A percentile compares a stretch with the other conserved stretches of the same genome.
phyloP scores from a whole-genome alignment of 2,329 filamentous ascomycete species.

The Cryoendolithus antarcticus region DNA sequence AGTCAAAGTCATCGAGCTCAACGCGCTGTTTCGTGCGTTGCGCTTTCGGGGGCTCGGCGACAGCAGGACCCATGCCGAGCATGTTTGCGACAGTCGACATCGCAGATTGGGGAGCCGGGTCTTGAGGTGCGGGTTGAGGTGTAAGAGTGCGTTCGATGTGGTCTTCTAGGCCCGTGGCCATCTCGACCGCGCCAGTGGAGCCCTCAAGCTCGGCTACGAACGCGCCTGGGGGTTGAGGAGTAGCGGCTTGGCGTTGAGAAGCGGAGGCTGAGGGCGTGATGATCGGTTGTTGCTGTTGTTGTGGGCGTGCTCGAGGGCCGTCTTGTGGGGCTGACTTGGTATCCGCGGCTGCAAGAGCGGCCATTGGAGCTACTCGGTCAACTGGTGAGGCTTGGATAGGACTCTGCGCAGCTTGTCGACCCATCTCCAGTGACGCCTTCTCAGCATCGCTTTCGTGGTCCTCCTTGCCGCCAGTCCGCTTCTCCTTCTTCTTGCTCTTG shows the following conservation, averaged over 20 bases:
- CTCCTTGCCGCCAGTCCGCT: slow-evolving; percentile 42
- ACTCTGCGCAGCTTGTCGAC: slow-evolving; percentile 10
- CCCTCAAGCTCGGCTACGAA: slow-evolving; percentile 27
- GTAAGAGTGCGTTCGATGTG: background rate
- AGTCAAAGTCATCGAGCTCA: slow-evolving; percentile 60
- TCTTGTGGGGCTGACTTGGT: background rate
- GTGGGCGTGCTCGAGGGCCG: slow-evolving; percentile 2
- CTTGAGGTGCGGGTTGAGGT: too few relatives aligned
- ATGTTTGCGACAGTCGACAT: slow-evolving; percentile 31
- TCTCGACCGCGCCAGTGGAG: slow-evolving; percentile 24
- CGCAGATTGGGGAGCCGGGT: too few relatives aligned
- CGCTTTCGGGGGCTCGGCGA: slow-evolving; percentile 42
- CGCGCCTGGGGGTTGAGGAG: slow-evolving; percentile 1
- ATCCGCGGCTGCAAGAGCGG: too few relatives aligned
- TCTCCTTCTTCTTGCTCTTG: slow-evolving; percentile 54
- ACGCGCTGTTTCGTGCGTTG: slow-evolving; percentile 50
- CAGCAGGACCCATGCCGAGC: slow-evolving; percentile 25
- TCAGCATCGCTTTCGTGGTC: slow-evolving; percentile 19
- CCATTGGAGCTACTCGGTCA: too few relatives aligned
- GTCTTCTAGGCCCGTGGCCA: slow-evolving; percentile 32
- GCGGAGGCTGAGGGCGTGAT: background rate
- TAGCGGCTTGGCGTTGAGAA: too few relatives aligned
- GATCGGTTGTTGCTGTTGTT: slow-evolving; percentile 1
- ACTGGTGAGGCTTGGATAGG: too few relatives aligned
- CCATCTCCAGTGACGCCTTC: slow-evolving; percentile 19